Evolutionary conservation across 2,329 filamentous ascomycete genomes (phyloP), one percentile per base, ranked within the genome.

Genomic region (Ophiostoma piceae): DNA sequence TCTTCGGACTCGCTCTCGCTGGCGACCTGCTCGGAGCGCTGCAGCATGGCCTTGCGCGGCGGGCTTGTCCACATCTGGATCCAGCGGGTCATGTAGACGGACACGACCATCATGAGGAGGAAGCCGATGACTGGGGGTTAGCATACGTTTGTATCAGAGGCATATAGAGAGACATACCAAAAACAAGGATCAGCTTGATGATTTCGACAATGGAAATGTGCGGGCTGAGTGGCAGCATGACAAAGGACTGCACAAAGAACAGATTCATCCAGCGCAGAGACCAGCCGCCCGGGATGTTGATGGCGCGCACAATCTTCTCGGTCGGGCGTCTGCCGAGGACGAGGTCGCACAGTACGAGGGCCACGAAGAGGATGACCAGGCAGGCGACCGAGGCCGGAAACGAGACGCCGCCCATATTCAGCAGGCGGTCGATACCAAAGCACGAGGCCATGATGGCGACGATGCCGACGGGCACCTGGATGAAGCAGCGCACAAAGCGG

Each of bases 381-480:
- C 84, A 85, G 3, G 86, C 85, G 2, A 88, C 86, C 1, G 85
- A 87, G 2, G 86, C 83, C 0, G 86, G 86, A 71, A 89, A 89
- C 0, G 84, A 80, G 8, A 87, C 80, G 29, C 79, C 79, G 69
- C 82, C 80, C 8, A 84, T 75, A 14, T 78, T 77, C 71, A 84
- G 79, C 32, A 83, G 73, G n/a, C 77, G 77, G 72, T 82, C 78
- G 35, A 83, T 77, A 41, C 79, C 82, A 69, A 83, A 83, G 72
- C 81, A 82, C 2, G 76, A 79, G 16, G 77, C 76, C 11, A 84
- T 77, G 8, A 81, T 80, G 29, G 76, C 73, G 32, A 79, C 73
- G 68, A 82, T 78, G 47, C 81, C 82, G 0, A 79, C 57, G 0
- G 85, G 86, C 0, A 87, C 81, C 71, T 81, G 82, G 35, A 88